Conservation (phyloP, 768 basidiomycete species). For the Kwoniella sp. region DNA sequence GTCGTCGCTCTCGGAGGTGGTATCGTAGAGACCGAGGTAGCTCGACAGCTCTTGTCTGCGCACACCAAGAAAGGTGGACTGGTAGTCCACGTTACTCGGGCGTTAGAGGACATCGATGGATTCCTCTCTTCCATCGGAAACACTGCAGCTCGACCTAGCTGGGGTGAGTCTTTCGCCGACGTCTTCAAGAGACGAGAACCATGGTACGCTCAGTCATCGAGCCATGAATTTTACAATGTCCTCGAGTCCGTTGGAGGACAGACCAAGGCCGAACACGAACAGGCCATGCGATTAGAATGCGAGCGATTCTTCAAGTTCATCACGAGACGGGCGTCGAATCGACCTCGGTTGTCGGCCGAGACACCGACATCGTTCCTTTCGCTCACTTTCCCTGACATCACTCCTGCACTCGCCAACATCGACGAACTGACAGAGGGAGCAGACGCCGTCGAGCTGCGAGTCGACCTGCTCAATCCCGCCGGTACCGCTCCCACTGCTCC, state of each 20-base stretch:
- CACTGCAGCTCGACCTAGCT: constrained; percentile 80
- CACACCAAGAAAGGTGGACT: constrained; percentile 68
- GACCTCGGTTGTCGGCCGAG: constrained; percentile 54
- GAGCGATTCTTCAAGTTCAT: constrained; percentile 86
- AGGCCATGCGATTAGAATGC: constrained; percentile 63
- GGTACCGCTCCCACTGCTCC: constrained; percentile 59
- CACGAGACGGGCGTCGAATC: constrained; percentile 70
- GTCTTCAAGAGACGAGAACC: constrained; percentile 81
- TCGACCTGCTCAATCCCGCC: constrained; percentile 73
- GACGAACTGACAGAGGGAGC: constrained; percentile 77
- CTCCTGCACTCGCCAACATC: constrained; percentile 67
- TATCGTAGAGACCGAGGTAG: constrained; percentile 80
- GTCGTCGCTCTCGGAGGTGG: constrained; percentile 92
- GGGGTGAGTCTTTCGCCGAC: constrained; percentile 80
- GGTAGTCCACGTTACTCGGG: constrained; percentile 82
- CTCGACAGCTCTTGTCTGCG: constrained; percentile 70
- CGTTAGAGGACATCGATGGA: constrained; percentile 74
- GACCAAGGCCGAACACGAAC: constrained; percentile 57
- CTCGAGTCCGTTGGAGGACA: constrained; percentile 43
- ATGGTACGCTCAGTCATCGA: constrained; percentile 82
- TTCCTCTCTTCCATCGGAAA: constrained; percentile 66
- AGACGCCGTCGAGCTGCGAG: constrained; percentile 91
- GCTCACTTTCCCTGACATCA: constrained; percentile 87
- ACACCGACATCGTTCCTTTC: constrained; percentile 87
- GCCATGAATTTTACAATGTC: constrained; percentile 80